Evolutionary conservation across 2,329 filamentous ascomycete species (phyloP).

Genomic region (Calonectria leucothoes): DNA sequence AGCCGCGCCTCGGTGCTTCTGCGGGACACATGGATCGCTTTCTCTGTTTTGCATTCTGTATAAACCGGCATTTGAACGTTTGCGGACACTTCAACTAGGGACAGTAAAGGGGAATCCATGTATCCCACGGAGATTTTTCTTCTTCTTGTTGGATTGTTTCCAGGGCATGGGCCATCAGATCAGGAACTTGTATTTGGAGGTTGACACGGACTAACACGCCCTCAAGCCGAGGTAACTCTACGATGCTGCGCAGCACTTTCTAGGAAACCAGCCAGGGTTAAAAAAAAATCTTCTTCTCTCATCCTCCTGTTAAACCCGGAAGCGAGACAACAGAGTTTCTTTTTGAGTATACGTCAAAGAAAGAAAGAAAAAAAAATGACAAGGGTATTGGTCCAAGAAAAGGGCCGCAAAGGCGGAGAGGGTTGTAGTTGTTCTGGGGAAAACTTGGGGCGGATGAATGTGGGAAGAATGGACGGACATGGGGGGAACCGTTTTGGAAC

Average conservation of each 20-base stretch:
- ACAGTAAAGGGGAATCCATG: not conserved
- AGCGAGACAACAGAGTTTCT: not conserved
- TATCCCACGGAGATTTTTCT: not conserved
- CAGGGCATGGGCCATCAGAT: not conserved
- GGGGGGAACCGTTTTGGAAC: not conserved
- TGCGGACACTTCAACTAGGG: not conserved
- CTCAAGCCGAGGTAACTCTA: conserved; percentile 14
- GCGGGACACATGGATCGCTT: not conserved
- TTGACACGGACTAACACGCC: not conserved
- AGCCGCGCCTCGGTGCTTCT: conserved; percentile 32
- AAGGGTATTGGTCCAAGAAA: conserved; percentile 11
- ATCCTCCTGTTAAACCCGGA: not conserved
- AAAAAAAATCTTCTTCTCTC: not conserved
- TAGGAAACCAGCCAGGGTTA: not conserved
- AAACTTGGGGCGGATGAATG: not conserved
- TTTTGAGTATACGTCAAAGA: not conserved
- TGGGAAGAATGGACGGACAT: not conserved
- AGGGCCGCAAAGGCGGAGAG: conserved; percentile 8
- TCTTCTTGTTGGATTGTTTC: not conserved
- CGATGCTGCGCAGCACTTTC: not conserved
- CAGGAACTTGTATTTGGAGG: not conserved
- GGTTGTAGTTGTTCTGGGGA: conserved; percentile 10
- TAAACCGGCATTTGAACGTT: not conserved
- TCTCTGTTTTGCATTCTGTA: not conserved
- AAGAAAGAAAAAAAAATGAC: not conserved